Percentiles rank a stretch among this genome's conserved stretches.
Conservation (phyloP, 2,329 filamentous ascomycete species). For the Venturia asperata region DNA sequence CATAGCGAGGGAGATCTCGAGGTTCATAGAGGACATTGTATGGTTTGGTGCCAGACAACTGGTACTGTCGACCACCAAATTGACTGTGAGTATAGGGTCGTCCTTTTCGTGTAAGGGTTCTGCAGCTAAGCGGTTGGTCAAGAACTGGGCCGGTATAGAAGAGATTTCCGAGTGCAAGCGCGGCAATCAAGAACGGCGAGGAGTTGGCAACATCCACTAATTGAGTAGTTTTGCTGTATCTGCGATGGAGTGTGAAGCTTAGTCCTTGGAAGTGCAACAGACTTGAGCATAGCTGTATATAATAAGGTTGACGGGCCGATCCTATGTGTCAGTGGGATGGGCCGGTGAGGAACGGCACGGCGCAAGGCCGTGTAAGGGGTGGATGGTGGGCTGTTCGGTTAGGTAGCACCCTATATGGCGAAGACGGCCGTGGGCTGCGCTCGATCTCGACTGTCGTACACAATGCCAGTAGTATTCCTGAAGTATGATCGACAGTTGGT, state of each 20-base stretch:
- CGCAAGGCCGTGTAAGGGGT: not conserved
- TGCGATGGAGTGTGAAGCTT: not conserved
- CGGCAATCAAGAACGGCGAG: not conserved
- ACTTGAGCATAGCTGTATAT: not conserved
- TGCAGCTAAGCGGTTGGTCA: not conserved
- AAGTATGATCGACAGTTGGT: not conserved
- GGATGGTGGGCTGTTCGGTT: not conserved
- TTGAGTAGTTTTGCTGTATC: not conserved
- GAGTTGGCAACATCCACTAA: not conserved
- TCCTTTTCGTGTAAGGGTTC: not conserved
- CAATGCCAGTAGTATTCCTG: not conserved
- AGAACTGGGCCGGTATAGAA: not conserved
- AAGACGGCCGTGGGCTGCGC: not conserved
- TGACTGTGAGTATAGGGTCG: not conserved
- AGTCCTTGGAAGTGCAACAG: not conserved
- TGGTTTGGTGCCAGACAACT: not conserved
- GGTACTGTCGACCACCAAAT: not conserved
- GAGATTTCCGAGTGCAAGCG: not conserved
- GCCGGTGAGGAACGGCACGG: not conserved
- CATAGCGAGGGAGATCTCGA: not conserved
- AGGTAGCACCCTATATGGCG: not conserved
- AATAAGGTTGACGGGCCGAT: slow-evolving; percentile 4
- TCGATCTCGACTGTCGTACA: not conserved
- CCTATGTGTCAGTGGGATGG: not conserved
- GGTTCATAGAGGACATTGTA: not conserved